phyloP scores from a whole-genome alignment of 345 rosid species.

The Acer yangbiense region DNA sequence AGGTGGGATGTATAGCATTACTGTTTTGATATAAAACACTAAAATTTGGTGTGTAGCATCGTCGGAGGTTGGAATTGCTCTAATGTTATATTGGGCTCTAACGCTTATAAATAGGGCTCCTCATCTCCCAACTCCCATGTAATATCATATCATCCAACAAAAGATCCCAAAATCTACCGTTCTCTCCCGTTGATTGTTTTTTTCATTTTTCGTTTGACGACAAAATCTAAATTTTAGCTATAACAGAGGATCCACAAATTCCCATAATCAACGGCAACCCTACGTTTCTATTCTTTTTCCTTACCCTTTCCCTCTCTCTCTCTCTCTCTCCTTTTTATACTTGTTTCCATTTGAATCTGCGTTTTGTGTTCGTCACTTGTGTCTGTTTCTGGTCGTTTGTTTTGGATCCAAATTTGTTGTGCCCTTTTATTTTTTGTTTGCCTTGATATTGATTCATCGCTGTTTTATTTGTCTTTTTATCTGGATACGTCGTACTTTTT shows the following conservation, averaged over 20 bases:
- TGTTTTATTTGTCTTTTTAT: conserved; percentile 8
- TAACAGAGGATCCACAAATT: conserved; percentile 40
- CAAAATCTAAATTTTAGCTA: not conserved
- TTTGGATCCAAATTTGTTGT: conserved; percentile 4
- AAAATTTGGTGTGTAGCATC: no score
- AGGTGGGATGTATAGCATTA: no score
- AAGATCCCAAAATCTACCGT: not conserved
- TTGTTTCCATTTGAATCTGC: not conserved
- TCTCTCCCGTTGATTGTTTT: no score
- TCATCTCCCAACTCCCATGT: no score
- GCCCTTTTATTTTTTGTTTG: conserved; percentile 7
- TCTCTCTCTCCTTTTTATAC: no score
- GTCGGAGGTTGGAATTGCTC: no score
- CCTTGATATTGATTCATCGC: not conserved
- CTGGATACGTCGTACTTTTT: conserved; percentile 18
- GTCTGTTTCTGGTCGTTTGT: not conserved
- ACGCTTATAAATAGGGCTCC: no score
- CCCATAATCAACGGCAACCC: conserved; percentile 44
- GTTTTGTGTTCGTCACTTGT: not conserved
- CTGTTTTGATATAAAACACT: no score
- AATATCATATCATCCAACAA: not conserved
- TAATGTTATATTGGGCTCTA: no score
- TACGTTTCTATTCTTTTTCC: conserved; percentile 35
- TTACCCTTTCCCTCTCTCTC: conserved; percentile 19
- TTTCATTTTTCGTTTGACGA: no score